phyloP scores from a whole-genome alignment of 2,329 filamentous ascomycete species.

The Stachybotrys echinatus region DNA sequence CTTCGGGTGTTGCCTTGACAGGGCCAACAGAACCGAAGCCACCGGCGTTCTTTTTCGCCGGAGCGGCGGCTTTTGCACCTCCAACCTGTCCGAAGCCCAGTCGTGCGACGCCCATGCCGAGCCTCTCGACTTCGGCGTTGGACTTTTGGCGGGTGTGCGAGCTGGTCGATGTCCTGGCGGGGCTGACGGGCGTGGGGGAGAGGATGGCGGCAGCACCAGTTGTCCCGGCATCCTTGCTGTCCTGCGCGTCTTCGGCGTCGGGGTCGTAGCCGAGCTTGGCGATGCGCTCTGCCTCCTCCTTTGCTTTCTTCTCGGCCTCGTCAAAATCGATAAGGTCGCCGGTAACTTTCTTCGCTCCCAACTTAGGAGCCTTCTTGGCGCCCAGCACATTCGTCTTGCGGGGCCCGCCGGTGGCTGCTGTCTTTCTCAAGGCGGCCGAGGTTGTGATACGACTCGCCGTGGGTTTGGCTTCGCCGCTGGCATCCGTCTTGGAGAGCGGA shows the following conservation, averaged over 20 bases:
- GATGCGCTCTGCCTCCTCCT: conserved; percentile 94
- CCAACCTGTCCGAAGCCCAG: conserved; percentile 86
- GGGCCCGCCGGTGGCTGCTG: conserved; percentile 53
- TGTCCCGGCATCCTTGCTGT: conserved; percentile 36
- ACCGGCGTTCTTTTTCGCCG: conserved; percentile 66
- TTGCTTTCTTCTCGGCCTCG: conserved; percentile 92
- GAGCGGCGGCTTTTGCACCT: conserved; percentile 51
- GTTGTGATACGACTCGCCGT: conserved; percentile 68
- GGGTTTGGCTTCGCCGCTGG: conserved; percentile 49
- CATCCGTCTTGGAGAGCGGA: conserved; percentile 63
- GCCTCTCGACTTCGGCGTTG: conserved; percentile 75
- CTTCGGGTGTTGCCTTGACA: conserved; percentile 63
- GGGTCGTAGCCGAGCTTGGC: conserved; percentile 94
- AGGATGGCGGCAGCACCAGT: conserved; percentile 57
- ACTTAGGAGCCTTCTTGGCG: conserved; percentile 74
- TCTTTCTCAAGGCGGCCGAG: conserved; percentile 79
- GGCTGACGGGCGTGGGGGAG: conserved; percentile 70
- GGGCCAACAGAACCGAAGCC: conserved; percentile 83
- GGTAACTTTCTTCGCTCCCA: conserved; percentile 88
- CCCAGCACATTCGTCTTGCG: conserved; percentile 84
- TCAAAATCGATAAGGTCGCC: conserved; percentile 88
- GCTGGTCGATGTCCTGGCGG: conserved; percentile 53
- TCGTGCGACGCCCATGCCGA: conserved; percentile 83
- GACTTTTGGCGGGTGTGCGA: conserved; percentile 53
- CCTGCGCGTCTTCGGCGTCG: conserved; percentile 68